Base-by-base conservation (phyloP, 1,284 basidiomycete species). In the Mycena sp. region DNA sequence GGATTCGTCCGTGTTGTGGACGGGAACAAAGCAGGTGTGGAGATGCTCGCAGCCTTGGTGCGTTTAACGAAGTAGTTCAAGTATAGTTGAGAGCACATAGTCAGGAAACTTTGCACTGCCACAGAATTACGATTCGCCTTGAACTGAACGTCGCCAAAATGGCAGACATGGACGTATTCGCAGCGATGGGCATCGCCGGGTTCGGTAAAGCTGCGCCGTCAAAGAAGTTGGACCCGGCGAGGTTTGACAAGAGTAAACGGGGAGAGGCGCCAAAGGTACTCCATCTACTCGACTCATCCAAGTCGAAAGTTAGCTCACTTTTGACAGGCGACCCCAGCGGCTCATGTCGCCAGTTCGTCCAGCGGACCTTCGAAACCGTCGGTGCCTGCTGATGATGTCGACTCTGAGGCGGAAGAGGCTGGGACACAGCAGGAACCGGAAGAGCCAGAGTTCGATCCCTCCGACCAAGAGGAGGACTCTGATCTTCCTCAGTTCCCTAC, bases 181-280 rank as follows among this genome's bases (percentile, higher is more conserved):
- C 90, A 6, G 86, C 89, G 16, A 93, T 94, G 91, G 92, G 92
- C 11, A 91, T 94, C 63, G 71, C 86, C 68, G 90, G 90, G 41
- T 94, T 94, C 74, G 92, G 92, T 21, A 93, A 92, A 76, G 77
- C 87, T 56, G 71, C 77, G 28, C 86, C 87, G 73, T 89, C 88
- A 76, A 85, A 82, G 64, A 79, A 85, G 71, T 82, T 93, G 23
- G 90, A 92, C 72, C 87, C 88, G 28, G 77, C 82, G 21, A 80
- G 90, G 62, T 93, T 93, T 69, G 91, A 93, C 76, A 90, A 87
- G 76, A 89, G 83, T 73, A 92, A 88, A 76, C 46, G 45, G 16
- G 52, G 29, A 10, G 49, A 51, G 26, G 44, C 46, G 4, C 9
- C 43, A 37, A 62, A 67, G 48, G 58, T 58, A 48, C 14, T 25